Base-by-base conservation (phyloP, 2,329 filamentous ascomycete species). In the Fusarium anguioides region DNA sequence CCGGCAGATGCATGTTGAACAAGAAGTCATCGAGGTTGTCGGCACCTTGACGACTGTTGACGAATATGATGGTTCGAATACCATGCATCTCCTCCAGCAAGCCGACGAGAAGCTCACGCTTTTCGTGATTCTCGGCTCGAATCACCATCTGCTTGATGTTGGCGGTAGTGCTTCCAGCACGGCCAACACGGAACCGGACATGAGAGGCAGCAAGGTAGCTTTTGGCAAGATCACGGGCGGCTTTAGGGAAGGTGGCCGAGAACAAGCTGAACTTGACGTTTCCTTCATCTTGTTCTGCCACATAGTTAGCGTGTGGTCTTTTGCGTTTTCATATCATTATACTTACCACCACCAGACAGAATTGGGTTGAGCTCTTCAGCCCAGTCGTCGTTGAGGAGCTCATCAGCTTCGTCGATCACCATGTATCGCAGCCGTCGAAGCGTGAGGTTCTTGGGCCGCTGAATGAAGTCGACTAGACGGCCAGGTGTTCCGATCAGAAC, bases 351-450 rank as follows among this genome's bases (percentile, higher is more conserved):
- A 63, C 93, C 94, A 47, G 84, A 83, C 77, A 98, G 89, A 60
- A 98, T 91, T 72, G 87, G 88, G 40, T 84, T 84, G 61, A 98
- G 84, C 6, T 94, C 89, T 0, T 88, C 84, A 36, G 90, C 86
- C 93, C 96, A 98, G 72, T 94, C 92, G 2, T 83, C 75, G 1
- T 90, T 84, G 0, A 99, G 85, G 84, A 99, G 90, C 81, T 99
- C 95, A 75, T 99, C 96, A 1, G 96, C 96, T 76, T 99, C 96
- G 61, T 98, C 96, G 64, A 99, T 89, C 67, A 98, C 87, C 68
- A 87, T 87, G 80, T 89, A 96, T 79, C 90, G 90, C 62, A 97
- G 85, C 37, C 95, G 92, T 21, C 84, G 84, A 49, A 97, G 83
- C 0, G 89, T 91, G 3, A 97, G 80, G 15, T 91, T 74, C 17